Conservation (phyloP, 2,329 filamentous ascomycete genomes). For the Diaporthe capsici region DNA sequence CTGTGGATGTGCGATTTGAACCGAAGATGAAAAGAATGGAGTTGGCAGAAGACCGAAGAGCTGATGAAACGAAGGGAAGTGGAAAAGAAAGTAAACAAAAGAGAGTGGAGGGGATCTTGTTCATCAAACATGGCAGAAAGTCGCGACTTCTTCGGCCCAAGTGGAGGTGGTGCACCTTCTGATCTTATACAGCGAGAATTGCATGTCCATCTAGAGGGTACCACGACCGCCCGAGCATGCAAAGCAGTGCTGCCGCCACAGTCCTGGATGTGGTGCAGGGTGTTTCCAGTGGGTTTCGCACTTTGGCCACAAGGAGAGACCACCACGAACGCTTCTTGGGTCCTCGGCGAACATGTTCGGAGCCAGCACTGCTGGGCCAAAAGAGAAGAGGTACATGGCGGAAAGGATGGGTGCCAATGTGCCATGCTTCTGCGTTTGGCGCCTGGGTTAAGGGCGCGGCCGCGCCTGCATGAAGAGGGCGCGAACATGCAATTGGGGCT, state of each 20-base stretch:
- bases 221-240: not conserved
- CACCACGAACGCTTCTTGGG: not conserved
- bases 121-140: not conserved
- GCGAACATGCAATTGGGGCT: slow-evolving; percentile 10
- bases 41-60: not conserved
- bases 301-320: not conserved
- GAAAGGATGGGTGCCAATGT: not conserved
- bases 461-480: slow-evolving; percentile 14
- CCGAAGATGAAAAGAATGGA: not conserved
- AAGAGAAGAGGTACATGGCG: not conserved
- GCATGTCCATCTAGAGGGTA: not conserved
- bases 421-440: not conserved
- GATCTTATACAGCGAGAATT: not conserved
- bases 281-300: slow-evolving; percentile 27
- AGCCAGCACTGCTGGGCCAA: not conserved
- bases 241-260: slow-evolving; percentile 1
- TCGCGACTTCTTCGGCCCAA: not conserved
- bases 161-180: not conserved
- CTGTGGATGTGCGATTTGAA: not conserved
- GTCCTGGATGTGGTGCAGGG: not conserved
- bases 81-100: slow-evolving; percentile 2
- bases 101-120: not conserved
- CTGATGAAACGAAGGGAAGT: not conserved
- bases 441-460: not conserved
- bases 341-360: not conserved